These are phyloP conservation scores for Pseudisothecium myosuroides DNA, from an alignment of 225 moss, liverwort and hornwort species.

Conservation along the genomic window DNA sequence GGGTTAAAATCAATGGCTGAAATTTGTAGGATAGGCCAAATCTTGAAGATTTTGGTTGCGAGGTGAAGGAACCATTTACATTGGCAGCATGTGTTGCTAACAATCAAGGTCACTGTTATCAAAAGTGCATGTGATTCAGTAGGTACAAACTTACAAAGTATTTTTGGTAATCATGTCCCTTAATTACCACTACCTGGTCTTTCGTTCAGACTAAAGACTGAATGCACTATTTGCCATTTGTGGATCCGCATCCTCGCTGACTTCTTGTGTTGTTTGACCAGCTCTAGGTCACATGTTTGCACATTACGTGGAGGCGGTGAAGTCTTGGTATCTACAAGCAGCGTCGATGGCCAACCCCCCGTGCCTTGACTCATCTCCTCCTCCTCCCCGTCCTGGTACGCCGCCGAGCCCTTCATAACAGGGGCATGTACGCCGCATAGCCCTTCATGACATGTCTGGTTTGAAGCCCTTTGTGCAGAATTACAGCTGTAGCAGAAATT, in stretches of 20 bases:
- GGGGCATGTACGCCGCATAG: slow-evolving; percentile 12
- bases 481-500: slow-evolving; percentile 5
- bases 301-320: slow-evolving; percentile 72
- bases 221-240: not conserved
- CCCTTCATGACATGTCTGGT: slow-evolving; percentile 14
- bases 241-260: not conserved
- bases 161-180: not conserved
- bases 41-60: too few species aligned
- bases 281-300: slow-evolving; percentile 74
- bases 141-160: not conserved
- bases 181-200: not conserved
- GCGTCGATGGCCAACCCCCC: slow-evolving; percentile 25
- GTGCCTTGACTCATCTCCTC: slow-evolving; percentile 18
- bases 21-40: not conserved
- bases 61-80: not conserved
- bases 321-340: slow-evolving; percentile 63
- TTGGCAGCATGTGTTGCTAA: not conserved
- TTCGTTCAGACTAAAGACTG: not conserved
- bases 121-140: not conserved
- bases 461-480: slow-evolving; percentile 1
- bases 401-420: slow-evolving; percentile 44
- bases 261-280: slow-evolving; percentile 10
- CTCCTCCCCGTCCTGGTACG: slow-evolving; percentile 23
- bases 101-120: not conserved
- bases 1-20: not conserved